Evolutionary conservation across 2,329 filamentous ascomycete species (phyloP).

Genomic region (Leptographium galeiforme): DNA sequence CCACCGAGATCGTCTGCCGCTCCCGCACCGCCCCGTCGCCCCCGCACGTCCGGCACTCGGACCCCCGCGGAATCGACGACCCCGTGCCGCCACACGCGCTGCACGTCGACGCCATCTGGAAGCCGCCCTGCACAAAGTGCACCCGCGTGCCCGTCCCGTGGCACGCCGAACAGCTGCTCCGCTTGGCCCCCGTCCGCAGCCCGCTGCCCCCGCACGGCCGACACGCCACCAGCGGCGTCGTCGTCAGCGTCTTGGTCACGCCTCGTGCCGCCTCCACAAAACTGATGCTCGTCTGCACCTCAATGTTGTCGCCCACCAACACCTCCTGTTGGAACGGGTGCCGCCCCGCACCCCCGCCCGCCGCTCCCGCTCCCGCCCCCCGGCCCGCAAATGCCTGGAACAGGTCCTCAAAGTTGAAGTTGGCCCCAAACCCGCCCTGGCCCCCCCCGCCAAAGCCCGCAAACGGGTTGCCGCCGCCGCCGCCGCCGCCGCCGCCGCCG

Average conservation of each 20-base stretch:
- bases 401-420: constrained; percentile 93
- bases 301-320: constrained; percentile 88
- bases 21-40: constrained; percentile 79
- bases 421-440: constrained; percentile 54
- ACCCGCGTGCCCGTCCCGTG: constrained; percentile 77
- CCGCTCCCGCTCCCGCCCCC: constrained; percentile 29
- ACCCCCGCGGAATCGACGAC: constrained; percentile 59
- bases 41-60: constrained; percentile 65
- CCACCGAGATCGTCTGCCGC: constrained; percentile 68
- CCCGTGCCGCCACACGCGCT: constrained; percentile 68
- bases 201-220: constrained; percentile 73
- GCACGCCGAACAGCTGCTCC: constrained; percentile 63
- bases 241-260: constrained; percentile 71
- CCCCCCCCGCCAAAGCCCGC: constrained; percentile 42
- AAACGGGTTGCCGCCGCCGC: constrained; percentile 40
- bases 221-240: constrained; percentile 71
- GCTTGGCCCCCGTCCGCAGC: constrained; percentile 66
- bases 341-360: constrained; percentile 30
- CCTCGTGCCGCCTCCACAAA: constrained; percentile 97
- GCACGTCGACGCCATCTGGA: constrained; percentile 92
- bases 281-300: constrained; percentile 81
- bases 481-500: constrained; percentile 36
- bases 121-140: constrained; percentile 81
- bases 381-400: constrained; percentile 71
- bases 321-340: constrained; percentile 67